Evolutionary conservation across 805 yeast genomes (phyloP), one percentile per base, ranked within the genome.

Genomic region (Lipomyces chichibuensis): DNA sequence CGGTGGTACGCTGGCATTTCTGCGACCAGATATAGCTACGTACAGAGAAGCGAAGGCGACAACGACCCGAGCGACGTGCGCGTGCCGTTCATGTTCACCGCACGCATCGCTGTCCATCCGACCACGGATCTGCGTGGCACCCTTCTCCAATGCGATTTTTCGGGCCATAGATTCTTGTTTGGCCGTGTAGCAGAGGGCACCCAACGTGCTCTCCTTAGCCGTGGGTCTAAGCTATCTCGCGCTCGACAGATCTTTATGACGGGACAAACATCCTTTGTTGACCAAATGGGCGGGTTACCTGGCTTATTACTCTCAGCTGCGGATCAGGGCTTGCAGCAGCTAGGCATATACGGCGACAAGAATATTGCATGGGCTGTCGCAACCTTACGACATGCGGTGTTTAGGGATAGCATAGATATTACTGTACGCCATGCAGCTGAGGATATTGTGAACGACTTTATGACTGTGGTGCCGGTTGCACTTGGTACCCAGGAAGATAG

Each of bases 101-200:
- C 63, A 8, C 60, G 65, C 17, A 63, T 69, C 8, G 52, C 62
- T 2, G 63, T 65, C 17, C 66, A 65, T 33, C 71, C 69, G 27
- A 56, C 70, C 13, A 7, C 54, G 32, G 70, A 67, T 32, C 32
- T 60, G 2, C n/a, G 58, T 2, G 64, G 65, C 8, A 58, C 65
- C 13, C 55, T 59, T 20, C n/a, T 65, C 27, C 62, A 62, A 46
- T 46, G 66, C 25, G 62, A 58, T 13, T 39, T 63, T 20, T 58
- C 33, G 7, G 65, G 65, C 56, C 32, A 55, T 8, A 35, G 65
- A 43, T 90, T 87, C 72, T 77, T 92, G 57, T 84, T 94, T 74
- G 99, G 98, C 2, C 87, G 87, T 63, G 77, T 91, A 2, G 85
- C 94, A 2, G 98, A 93, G 75, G 98, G 98, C 2, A 79, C 91